These are phyloP conservation scores for Tetrahymena malaccensis DNA, from an alignment of 73 alveolate genomes.

Conservation along the genomic window DNA sequence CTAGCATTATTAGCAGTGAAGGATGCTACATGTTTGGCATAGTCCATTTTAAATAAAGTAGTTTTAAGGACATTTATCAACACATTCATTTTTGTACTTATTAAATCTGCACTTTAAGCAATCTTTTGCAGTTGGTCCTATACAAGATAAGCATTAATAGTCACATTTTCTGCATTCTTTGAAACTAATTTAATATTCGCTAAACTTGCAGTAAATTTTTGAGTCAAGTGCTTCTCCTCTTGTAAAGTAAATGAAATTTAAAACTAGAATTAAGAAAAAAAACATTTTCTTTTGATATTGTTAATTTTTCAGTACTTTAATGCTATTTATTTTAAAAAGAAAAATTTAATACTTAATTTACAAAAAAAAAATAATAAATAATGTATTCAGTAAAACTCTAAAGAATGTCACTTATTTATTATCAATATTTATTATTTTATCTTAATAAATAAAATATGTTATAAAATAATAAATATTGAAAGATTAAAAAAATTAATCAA, in stretches of 20 bases:
- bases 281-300: background rate
- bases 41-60: background rate
- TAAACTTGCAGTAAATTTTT: background rate
- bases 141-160: background rate
- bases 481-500: too few relatives aligned
- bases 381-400: too few relatives aligned
- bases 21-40: background rate
- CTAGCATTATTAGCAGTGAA: background rate
- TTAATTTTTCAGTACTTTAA: too few relatives aligned
- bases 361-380: too few relatives aligned
- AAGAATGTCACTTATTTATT: too few relatives aligned
- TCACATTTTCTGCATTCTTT: background rate
- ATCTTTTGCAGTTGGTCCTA: background rate
- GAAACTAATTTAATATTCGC: background rate
- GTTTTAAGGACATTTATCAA: background rate
- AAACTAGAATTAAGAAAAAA: background rate
- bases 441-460: too few relatives aligned
- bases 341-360: too few relatives aligned
- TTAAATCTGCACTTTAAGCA: background rate
- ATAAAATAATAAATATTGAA: too few relatives aligned
- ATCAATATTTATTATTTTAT: too few relatives aligned
- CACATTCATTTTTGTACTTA: background rate
- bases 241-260: background rate
- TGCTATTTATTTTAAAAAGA: too few relatives aligned
- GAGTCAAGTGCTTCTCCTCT: background rate